Evolutionary conservation across 208 protist genomes (phyloP), one percentile per base, ranked within the genome.

Genomic region (Balamuthia mandrillaris): DNA sequence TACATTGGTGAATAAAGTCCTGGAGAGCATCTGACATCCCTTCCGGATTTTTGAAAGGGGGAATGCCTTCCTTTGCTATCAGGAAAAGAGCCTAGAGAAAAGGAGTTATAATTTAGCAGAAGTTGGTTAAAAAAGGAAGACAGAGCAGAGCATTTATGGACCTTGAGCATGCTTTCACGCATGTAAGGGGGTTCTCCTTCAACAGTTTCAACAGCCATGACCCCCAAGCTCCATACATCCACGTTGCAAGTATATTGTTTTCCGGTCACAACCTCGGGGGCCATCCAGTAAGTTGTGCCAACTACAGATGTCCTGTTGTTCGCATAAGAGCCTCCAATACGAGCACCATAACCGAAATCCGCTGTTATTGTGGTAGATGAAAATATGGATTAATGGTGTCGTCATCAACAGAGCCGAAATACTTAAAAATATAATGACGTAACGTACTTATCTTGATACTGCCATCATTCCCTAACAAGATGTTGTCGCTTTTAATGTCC

Each of bases 401-500:
- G 9, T 52, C 33, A 24, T 77, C 39, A 51, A 12, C 10, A 14
- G n/a, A 39, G 12, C 12, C 12, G 66, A 39, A 27, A 51, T 6
- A 79, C 14, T 41, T 7, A 37, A 33, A 51, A 3, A 5, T 4
- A n/a, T n/a, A n/a, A n/a, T n/a, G n/a, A 18, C 49, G 4, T 45
- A 93, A 93, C 54, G 93, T 91, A 18, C 91, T 81, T 3, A 84
- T 7, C 66, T 92, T 92, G 18, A 92, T 77, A 24, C 61, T 60
- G 39, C 89, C 89, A 21, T 87, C 51, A 1, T 37, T 37, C 18
- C 75, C 74, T 52, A 94, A 63, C 1, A 94, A 51, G 18, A 96
- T 84, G 68, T 96, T 96, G 54, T 96, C 94, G 4, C 74, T 74
- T 47, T 96, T 96, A 9, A 96, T 93, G 81, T 96, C 94, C 42